Conservation (phyloP, 495 filamentous ascomycete genomes). For the Choiromyces venosus region DNA sequence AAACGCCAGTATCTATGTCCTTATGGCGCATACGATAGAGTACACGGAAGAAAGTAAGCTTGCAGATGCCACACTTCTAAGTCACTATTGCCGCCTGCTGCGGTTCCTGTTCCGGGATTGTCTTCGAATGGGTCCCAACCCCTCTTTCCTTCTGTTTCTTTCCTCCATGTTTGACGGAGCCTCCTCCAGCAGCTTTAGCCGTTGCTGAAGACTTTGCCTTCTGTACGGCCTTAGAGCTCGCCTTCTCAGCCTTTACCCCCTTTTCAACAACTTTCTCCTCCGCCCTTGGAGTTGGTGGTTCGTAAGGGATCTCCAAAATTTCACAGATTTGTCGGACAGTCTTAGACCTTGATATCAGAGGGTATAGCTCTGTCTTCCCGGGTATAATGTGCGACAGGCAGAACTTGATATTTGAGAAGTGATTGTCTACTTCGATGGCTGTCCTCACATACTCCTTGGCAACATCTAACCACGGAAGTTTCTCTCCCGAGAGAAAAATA, state of each 20-base stretch:
- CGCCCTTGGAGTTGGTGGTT: slow-evolving; percentile 4
- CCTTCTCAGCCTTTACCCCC: slow-evolving; percentile 14
- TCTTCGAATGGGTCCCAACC: slow-evolving; percentile 8
- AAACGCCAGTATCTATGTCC: background rate
- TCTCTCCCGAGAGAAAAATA: slow-evolving; percentile 62
- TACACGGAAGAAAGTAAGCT: background rate
- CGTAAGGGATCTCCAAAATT: slow-evolving; percentile 48
- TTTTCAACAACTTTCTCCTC: background rate
- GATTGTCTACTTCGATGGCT: slow-evolving; percentile 72
- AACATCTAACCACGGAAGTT: slow-evolving; percentile 67
- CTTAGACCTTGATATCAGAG: slow-evolving; percentile 52
- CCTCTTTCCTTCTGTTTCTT: slow-evolving; percentile 30
- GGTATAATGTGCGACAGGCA: slow-evolving; percentile 77
- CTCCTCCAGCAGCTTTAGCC: slow-evolving; percentile 29
- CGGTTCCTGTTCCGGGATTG: slow-evolving; percentile 11
- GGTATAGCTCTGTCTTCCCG: slow-evolving; percentile 61
- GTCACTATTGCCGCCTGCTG: slow-evolving; percentile 17
- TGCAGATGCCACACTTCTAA: slow-evolving; percentile 4
- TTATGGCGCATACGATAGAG: background rate
- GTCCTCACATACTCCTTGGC: slow-evolving; percentile 65
- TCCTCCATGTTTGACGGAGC: slow-evolving; percentile 7
- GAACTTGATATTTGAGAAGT: slow-evolving; percentile 86
- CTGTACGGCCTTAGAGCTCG: slow-evolving; percentile 23
- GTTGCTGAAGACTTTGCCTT: slow-evolving; percentile 36
- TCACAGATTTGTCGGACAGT: slow-evolving; percentile 62